Base-by-base conservation (phyloP, 1,284 basidiomycete species). In the Mycocalia duriaeana region DNA sequence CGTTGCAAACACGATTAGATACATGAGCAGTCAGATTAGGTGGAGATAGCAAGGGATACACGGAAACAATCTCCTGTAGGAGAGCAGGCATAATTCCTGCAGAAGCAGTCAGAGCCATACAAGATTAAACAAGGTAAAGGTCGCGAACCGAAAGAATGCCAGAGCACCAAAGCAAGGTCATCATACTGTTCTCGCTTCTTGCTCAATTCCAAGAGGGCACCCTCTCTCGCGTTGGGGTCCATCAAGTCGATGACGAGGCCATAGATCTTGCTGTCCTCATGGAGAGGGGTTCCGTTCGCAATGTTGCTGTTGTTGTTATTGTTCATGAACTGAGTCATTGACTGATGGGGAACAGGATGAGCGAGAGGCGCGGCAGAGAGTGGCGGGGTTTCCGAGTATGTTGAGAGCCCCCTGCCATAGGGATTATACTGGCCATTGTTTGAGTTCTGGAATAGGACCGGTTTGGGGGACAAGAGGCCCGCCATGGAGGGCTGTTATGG, bases 131-230 rank as follows among this genome's bases (percentile, higher is more conserved):
- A 44, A 11, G 22, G 38, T 35, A 31, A 26, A 22, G 25, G 38
- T 22, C 14, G 11, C 90, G 53, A 56, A 94, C 95, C 96, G 62
- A 98, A 99, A 9, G 94, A 96, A 61, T 99, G 95, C 96, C 96
- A 99, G 4, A 99, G 77, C 11, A 99, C 92, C 25, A 99, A 78
- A 0, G 96, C 96, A 22, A 99, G 81, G 67, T 99, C 95, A 63
- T 99, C 96, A 66, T 96, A 99, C 71, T 98, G 94, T 70, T 99
- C 96, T 55, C 96, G 77, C 73, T 98, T 98, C 79, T 99, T 99
- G 73, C 93, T 96, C 57, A 99, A 75, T 72, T 99, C 96, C 43
- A 99, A 76, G 46, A 97, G 70, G 1, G 94, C 94, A 5, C 76
- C 77, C 63, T 97, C 94, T 51, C 94, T 77, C n/a, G 85, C 82